phyloP scores from a whole-genome alignment of 495 filamentous ascomycete species.

The Tuber calosporum region DNA sequence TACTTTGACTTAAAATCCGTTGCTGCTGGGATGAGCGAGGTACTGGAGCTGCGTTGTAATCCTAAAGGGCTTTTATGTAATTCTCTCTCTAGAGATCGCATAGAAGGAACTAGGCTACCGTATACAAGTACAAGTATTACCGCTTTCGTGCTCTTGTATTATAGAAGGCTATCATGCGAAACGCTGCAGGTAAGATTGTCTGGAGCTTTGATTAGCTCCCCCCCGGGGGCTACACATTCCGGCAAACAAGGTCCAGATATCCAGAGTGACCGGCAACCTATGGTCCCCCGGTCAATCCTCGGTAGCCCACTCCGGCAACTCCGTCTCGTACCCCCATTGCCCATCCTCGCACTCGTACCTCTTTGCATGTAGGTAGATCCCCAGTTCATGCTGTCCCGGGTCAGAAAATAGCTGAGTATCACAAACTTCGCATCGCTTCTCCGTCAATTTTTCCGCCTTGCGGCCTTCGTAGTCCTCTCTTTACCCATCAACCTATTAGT shows the following conservation, averaged over 20 bases:
- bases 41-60: neutral
- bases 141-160: neutral
- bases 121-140: too few relatives aligned
- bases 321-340: slow-evolving; percentile 77
- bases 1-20: too few relatives aligned
- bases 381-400: slow-evolving; percentile 79
- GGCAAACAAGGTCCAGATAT: neutral
- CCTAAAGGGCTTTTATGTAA: neutral
- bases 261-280: neutral
- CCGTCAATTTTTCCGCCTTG: slow-evolving; percentile 88
- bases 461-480: slow-evolving; percentile 62
- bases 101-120: neutral
- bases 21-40: neutral
- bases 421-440: slow-evolving; percentile 70
- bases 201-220: neutral
- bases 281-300: slow-evolving; percentile 12
- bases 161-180: neutral
- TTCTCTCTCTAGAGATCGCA: neutral
- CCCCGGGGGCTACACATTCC: neutral
- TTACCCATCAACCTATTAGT: neutral
- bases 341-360: slow-evolving; percentile 76
- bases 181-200: neutral
- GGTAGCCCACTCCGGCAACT: slow-evolving; percentile 76
- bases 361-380: slow-evolving; percentile 85
- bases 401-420: slow-evolving; percentile 85